Evolutionary conservation across 2,329 filamentous ascomycete species (phyloP).

Genomic region (Xylaria hypoxylon): DNA sequence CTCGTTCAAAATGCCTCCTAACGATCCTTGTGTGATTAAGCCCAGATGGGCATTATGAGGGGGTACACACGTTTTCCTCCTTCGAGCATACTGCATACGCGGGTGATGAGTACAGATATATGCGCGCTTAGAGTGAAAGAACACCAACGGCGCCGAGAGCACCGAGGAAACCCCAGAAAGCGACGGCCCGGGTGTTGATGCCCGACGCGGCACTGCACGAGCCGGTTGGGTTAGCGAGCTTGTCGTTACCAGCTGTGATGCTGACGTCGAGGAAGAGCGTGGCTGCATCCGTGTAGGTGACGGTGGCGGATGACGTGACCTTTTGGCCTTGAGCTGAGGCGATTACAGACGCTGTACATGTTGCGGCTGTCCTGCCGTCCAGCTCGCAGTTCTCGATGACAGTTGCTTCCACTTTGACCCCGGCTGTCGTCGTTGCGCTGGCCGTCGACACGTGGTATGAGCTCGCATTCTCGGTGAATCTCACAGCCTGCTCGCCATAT

Average conservation of each 20-base stretch:
- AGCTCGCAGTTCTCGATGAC: conserved; percentile 27
- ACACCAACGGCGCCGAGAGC: conserved; percentile 31
- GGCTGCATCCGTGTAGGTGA: conserved; percentile 18
- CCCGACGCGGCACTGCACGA: conserved; percentile 26
- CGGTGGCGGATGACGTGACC: conserved; percentile 1
- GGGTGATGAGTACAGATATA: neutral
- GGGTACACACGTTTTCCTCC: neutral
- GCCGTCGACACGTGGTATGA: conserved; percentile 22
- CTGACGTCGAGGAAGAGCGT: conserved; percentile 9
- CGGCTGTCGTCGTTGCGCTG: conserved; percentile 6
- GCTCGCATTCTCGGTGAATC: conserved; percentile 33
- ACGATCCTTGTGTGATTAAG: neutral
- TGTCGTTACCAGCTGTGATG: conserved; percentile 32
- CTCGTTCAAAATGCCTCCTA: neutral
- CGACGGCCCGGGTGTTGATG: conserved; percentile 28
- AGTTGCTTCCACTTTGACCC: conserved; percentile 5
- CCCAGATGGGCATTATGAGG: too few species aligned
- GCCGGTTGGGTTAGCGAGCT: conserved; percentile 32
- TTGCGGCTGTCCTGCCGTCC: conserved; percentile 27
- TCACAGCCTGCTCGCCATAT: conserved; percentile 14
- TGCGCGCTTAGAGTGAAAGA: conserved; percentile 23
- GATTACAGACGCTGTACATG: conserved; percentile 18
- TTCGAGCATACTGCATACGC: neutral
- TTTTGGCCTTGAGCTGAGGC: conserved; percentile 25
- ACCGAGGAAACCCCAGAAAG: conserved; percentile 34